Evolutionary conservation across 2,329 filamentous ascomycete species (phyloP).

Genomic region (Leptosphaerulina australis): DNA sequence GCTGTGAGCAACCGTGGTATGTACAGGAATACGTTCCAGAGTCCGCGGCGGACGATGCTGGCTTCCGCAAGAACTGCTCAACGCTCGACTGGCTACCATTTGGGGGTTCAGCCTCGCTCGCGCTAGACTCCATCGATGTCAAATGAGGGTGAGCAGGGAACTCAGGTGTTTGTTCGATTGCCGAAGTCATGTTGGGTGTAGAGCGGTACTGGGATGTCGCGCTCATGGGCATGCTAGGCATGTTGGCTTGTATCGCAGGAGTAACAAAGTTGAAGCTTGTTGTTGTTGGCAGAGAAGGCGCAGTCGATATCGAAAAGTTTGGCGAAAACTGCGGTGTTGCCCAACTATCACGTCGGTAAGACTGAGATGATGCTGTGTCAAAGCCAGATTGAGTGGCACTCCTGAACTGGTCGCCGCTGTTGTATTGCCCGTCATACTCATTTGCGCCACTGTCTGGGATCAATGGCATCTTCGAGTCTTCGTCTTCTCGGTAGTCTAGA

Average conservation of each 20-base stretch:
- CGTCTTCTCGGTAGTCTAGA: constrained; percentile 79
- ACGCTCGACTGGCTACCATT: constrained; percentile 51
- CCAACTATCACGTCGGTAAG: constrained; percentile 45
- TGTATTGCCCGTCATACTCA: constrained; percentile 57
- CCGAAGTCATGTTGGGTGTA: constrained; percentile 37
- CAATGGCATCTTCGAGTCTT: constrained; percentile 72
- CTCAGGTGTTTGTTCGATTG: constrained; percentile 56
- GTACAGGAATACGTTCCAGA: constrained; percentile 95
- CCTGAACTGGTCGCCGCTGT: constrained; percentile 50
- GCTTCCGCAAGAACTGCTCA: constrained; percentile 55
- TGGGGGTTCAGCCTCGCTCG: constrained; percentile 58
- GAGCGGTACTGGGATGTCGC: constrained; percentile 46
- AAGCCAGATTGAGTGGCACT: constrained; percentile 46
- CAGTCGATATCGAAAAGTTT: constrained; percentile 42
- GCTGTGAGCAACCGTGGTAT: constrained; percentile 84
- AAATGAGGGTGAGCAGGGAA: constrained; percentile 64
- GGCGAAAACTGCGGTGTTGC: constrained; percentile 43
- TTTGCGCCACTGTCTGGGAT: constrained; percentile 68
- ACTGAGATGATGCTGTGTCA: constrained; percentile 44
- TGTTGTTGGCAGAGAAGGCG: constrained; percentile 37
- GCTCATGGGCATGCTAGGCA: constrained; percentile 42
- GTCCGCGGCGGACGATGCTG: constrained; percentile 71
- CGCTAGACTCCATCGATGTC: constrained; percentile 66
- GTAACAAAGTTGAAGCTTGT: constrained; percentile 56
- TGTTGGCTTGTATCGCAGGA: constrained; percentile 47